Percentiles rank a stretch among this genome's conserved stretches.
These are phyloP conservation scores for Crucibulum parvulum DNA, from an alignment of 1,284 basidiomycete genomes.

Conservation along the genomic window DNA sequence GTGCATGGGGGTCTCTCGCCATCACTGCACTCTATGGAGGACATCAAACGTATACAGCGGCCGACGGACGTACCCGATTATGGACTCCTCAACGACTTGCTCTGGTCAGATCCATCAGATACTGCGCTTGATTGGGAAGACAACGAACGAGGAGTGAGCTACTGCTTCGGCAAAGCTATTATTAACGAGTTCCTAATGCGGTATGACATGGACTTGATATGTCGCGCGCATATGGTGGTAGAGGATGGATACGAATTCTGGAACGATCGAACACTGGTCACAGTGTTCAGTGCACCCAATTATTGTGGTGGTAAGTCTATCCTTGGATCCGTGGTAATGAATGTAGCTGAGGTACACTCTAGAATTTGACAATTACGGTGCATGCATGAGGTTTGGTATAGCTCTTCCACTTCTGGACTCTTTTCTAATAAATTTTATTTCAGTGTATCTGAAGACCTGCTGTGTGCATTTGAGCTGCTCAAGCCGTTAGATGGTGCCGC, in stretches of 20 bases:
- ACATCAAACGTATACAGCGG: constrained; percentile 97
- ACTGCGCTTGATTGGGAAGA: constrained; percentile 99
- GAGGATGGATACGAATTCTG: constrained; percentile 99
- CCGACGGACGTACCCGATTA: constrained; percentile 99
- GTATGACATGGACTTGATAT: constrained; percentile 99
- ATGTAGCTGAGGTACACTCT: background rate
- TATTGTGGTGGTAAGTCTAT: constrained; percentile 88
- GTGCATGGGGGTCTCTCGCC: constrained; percentile 99
- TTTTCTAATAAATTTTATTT: constrained; percentile 9
- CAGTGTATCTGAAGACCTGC: constrained; percentile 95
- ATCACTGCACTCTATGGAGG: constrained; percentile 98
- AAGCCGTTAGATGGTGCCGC: constrained; percentile 97
- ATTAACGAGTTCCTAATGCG: constrained; percentile 95
- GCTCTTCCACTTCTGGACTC: background rate
- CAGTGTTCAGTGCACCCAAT: constrained; percentile 98
- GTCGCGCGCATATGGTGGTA: constrained; percentile 99
- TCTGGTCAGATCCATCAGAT: constrained; percentile 99
- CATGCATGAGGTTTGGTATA: constrained; percentile 80
- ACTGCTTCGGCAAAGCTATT: constrained; percentile 98
- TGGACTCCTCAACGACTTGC: constrained; percentile 94
- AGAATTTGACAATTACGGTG: constrained; percentile 99
- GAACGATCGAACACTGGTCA: constrained; percentile 98
- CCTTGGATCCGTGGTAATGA: background rate
- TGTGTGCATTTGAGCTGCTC: constrained; percentile 97
- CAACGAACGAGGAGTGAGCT: constrained; percentile 99